These are phyloP conservation scores for Phalaenopsis aphrodite DNA, from an alignment of 106 monocot genomes.

Conservation along the genomic window DNA sequence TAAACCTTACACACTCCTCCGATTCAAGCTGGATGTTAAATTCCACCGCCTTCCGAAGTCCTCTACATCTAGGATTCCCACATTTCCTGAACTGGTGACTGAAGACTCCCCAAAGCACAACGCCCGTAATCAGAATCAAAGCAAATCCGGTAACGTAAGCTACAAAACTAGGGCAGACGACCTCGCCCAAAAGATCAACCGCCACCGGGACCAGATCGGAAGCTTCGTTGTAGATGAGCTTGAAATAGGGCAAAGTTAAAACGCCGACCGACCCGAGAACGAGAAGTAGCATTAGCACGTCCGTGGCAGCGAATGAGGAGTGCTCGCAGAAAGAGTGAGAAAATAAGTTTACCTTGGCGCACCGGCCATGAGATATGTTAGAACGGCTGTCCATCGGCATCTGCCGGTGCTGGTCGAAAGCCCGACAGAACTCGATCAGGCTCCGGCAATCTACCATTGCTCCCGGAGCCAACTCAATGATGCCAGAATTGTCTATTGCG, in stretches of 20 bases:
- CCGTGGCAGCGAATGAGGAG: constrained; percentile 19
- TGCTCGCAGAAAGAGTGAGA: constrained; percentile 24
- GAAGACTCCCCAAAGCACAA: constrained; percentile 44
- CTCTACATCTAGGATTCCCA: constrained; percentile 73
- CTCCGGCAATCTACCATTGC: constrained; percentile 31
- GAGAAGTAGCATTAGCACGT: constrained; percentile 30
- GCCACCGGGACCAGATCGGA: constrained; percentile 26
- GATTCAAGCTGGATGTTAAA: constrained; percentile 94
- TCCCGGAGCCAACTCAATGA: background rate
- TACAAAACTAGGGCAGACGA: constrained; percentile 33
- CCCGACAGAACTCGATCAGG: constrained; percentile 31
- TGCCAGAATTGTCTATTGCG: background rate
- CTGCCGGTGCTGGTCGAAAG: constrained; percentile 22
- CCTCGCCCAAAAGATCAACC: constrained; percentile 33
- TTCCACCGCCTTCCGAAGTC: constrained; percentile 70
- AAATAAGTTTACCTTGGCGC: constrained; percentile 9
- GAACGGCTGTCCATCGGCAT: background rate
- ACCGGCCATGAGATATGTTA: background rate
- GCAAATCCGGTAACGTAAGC: constrained; percentile 36
- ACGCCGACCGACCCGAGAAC: constrained; percentile 57
- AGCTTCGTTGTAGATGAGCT: constrained; percentile 32
- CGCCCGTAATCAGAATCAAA: constrained; percentile 13
- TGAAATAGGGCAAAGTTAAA: constrained; percentile 58
- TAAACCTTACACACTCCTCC: constrained; percentile 62
- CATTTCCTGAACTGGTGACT: constrained; percentile 63